These are phyloP conservation scores for Teratosphaeriaceae sp. DNA, from an alignment of 2,329 filamentous ascomycete species.

Conservation along the genomic window DNA sequence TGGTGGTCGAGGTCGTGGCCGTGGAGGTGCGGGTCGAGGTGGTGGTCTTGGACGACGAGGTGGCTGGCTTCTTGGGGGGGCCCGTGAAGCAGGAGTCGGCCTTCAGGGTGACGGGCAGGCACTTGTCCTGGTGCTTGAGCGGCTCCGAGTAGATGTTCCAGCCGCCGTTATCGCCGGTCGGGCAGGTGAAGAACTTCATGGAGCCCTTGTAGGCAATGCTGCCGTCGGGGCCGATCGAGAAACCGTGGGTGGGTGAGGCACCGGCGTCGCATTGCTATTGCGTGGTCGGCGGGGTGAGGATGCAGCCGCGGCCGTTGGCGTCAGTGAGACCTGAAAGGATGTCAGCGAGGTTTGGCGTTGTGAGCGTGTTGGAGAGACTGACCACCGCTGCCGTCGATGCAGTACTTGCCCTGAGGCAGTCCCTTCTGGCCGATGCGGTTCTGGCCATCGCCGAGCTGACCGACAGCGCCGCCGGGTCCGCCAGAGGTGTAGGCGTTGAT, in stretches of 20 bases:
- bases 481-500: constrained; percentile 34
- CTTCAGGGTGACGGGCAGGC: constrained; percentile 36
- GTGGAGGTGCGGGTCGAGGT: not conserved
- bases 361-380: constrained; percentile 6
- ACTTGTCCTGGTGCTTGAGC: constrained; percentile 39
- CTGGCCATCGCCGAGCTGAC: constrained; percentile 57
- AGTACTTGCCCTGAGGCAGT: constrained; percentile 43
- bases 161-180: constrained; percentile 48
- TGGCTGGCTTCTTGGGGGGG: not conserved
- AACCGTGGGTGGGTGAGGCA: constrained; percentile 47
- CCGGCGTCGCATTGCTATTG: constrained; percentile 57
- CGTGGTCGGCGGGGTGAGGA: constrained; percentile 53
- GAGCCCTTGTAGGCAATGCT: constrained; percentile 46
- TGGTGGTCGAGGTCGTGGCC: not conserved
- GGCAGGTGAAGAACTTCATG: constrained; percentile 54
- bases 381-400: constrained; percentile 45
- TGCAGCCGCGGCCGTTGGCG: constrained; percentile 52
- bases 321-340: constrained; percentile 45
- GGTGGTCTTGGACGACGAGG: not conserved
- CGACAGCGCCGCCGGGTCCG: constrained; percentile 44
- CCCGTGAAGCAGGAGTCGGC: constrained; percentile 6
- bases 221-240: constrained; percentile 49
- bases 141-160: constrained; percentile 50
- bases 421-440: constrained; percentile 46
- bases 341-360: not conserved